These are phyloP conservation scores for Tricholoma matsutake DNA, from an alignment of 768 basidiomycete species.

Conservation along the genomic window DNA sequence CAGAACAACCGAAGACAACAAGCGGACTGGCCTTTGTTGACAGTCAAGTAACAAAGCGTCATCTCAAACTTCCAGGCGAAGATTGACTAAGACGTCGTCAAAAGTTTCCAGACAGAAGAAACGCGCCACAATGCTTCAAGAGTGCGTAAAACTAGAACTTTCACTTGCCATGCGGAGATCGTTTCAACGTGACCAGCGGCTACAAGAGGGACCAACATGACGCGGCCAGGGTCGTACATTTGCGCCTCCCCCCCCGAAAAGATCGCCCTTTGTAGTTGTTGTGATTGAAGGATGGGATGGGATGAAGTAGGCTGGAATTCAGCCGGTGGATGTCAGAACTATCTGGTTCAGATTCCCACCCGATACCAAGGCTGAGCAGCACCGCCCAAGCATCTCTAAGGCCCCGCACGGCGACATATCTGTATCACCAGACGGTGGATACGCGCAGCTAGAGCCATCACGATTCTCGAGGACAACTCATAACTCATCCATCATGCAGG, in stretches of 20 bases:
- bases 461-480: not conserved
- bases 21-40: not conserved
- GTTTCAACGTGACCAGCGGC: not conserved
- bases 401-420: not conserved
- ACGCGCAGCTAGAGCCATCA: not conserved
- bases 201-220: no score
- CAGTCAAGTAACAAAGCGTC: not conserved
- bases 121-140: not conserved
- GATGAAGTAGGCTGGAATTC: not conserved
- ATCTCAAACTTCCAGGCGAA: not conserved
- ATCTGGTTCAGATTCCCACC: not conserved
- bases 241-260: not conserved
- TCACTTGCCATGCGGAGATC: not conserved
- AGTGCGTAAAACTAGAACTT: not conserved
- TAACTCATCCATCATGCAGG: not conserved
- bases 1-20: not conserved
- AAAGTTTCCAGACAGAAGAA: not conserved
- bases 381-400: not conserved
- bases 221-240: no score
- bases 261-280: not conserved
- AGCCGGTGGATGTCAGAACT: not conserved
- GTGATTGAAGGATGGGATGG: not conserved
- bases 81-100: not conserved
- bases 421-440: not conserved
- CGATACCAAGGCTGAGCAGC: not conserved